Conservation (phyloP, 768 basidiomycete genomes). For the Trametes coccinea region DNA sequence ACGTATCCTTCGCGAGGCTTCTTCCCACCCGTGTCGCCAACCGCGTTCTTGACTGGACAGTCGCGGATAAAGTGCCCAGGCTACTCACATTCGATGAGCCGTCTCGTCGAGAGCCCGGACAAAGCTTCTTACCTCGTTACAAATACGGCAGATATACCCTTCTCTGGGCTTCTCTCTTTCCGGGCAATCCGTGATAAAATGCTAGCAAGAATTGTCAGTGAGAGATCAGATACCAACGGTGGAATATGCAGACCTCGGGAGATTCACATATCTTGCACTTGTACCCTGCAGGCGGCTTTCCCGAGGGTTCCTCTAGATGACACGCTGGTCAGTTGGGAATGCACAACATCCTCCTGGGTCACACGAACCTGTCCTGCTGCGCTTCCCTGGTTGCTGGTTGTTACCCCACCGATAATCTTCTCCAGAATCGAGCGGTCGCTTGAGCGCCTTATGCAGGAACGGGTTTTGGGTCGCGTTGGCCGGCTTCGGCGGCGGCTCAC, state of each 20-base stretch:
- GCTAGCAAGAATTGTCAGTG: slow-evolving; percentile 41
- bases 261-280: slow-evolving; percentile 79
- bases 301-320: slow-evolving; percentile 40
- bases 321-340: neutral
- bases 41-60: slow-evolving; percentile 77
- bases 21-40: slow-evolving; percentile 80
- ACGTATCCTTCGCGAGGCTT: slow-evolving; percentile 86
- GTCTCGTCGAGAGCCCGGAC: neutral
- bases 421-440: slow-evolving; percentile 52
- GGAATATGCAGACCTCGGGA: slow-evolving; percentile 51
- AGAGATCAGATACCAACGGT: neutral
- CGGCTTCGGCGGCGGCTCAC: slow-evolving; percentile 45
- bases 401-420: slow-evolving; percentile 71
- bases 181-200: slow-evolving; percentile 77
- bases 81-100: slow-evolving; percentile 35
- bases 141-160: slow-evolving; percentile 86
- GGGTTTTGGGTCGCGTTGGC: slow-evolving; percentile 73
- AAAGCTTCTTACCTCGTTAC: slow-evolving; percentile 54
- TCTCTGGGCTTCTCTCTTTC: slow-evolving; percentile 76
- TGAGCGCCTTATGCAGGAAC: slow-evolving; percentile 48
- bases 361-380: slow-evolving; percentile 53
- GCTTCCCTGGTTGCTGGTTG: slow-evolving; percentile 56
- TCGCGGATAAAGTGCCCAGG: slow-evolving; percentile 87
- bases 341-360: neutral
- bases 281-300: slow-evolving; percentile 69